Base-by-base conservation (phyloP, 192 early-diverging fungal species). In the Linderina pennispora region DNA sequence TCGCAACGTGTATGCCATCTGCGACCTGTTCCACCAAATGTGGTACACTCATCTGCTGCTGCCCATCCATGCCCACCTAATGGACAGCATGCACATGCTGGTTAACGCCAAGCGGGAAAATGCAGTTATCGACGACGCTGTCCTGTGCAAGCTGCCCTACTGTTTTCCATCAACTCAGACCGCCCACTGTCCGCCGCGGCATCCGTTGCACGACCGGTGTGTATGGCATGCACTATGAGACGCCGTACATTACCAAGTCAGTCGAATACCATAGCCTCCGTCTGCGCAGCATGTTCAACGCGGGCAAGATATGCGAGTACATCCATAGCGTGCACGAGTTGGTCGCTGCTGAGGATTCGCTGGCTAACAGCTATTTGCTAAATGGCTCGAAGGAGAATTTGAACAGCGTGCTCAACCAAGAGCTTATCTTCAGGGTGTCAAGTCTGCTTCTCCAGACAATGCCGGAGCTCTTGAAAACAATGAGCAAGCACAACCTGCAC, bases 241-340 rank as follows among this genome's bases (percentile, higher is more conserved):
- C 53, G 14, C 81, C 82, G 4, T 94, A 92, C 55, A 71, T 75
- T 21, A 58, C 46, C 28, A 78, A 80, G 22, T 88, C 89, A 0
- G 82, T 86, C 53, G 67, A 74, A 9, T 94, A 86, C 68, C 91
- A 92, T 56, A 82, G 79, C 49, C 75, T 80, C 41, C 85, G 88
- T 51, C 83, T 80, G 19, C 80, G 91, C 58, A 80, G 78, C 34
- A 89, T 91, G 58, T 77, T 90, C 24, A 75, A 77, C 42, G 85
- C 86, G 38, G 91, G 91, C 65, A 80, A 80, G 19, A 79, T 90
- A 14, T 77, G 83, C 18, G 91, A 94, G 37, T 94, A 94, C 62
- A 87, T 94, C 84, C 91, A 89, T 47, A 88, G 86, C 78, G 86
- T 86, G 55, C 7, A 15, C 79, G 88, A 20, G 58, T 89, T 43